Evolutionary conservation across 2,329 filamentous ascomycete genomes (phyloP), one percentile per base, ranked within the genome.

Genomic region (Colletotrichum lupini): DNA sequence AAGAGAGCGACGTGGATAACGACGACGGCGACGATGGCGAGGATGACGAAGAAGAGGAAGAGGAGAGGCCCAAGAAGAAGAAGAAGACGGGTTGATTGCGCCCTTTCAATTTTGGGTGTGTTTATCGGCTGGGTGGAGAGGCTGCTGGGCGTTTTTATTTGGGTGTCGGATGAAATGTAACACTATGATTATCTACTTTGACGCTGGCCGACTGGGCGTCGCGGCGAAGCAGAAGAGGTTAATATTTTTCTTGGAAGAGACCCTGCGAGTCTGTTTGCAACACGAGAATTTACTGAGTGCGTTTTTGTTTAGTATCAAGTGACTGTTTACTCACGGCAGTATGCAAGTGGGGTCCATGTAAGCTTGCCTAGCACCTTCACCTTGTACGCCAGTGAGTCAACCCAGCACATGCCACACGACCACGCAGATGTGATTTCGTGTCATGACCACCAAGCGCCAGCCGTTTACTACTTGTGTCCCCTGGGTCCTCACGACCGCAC

Each of bases 1-100:
- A 86, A 56, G 92, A 92, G 79, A 92, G 90, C 71, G 91, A 89
- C 76, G 88, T 87, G 64, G 84, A 86, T 65, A 88, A 85, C 37
- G 88, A 88, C 75, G 86, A 77, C 14, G 86, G 87, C 3, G 86
- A 84, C 28, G 78, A 84, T 24, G 83, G 81, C 3, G 82, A 83
- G 1, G 84, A 83, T 3, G 84, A 84, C 2, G 85, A 86, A 60
- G 84, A 85, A 88, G 84, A 88, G 88, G 82, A 84, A 82, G 84
- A 85, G 22, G 82, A 86, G 77, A 80, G 81, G 49, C 86, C 86
- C 7, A 87, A 86, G 80, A 88, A 88, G 84, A 88, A 88, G 82
- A 84, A 82, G 80, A 85, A 83, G 79, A 82, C 82, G 22, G 71
- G 71, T 11, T 73, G 60, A 62, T 11, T 11, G 24, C 46, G 4